Base-by-base conservation (phyloP, 192 early-diverging fungal species). In the Umbelopsis vinacea region DNA sequence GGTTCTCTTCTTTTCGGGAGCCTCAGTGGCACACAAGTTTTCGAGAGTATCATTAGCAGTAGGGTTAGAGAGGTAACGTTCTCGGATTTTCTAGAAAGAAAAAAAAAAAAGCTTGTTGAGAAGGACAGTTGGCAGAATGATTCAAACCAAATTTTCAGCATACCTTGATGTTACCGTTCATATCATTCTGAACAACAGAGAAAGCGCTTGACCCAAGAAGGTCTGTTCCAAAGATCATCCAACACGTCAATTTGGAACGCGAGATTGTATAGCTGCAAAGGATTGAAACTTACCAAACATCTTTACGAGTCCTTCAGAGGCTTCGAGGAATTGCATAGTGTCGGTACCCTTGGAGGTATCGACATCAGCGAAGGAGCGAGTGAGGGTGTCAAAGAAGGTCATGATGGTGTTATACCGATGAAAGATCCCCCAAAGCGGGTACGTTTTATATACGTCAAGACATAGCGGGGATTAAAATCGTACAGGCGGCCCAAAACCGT, bases 151-250 rank as follows among this genome's bases (percentile, higher is more conserved):
- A 50, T 0, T 21, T 50, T 43, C 11, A 43, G 15, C 48, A 50
- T 81, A 94, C 92, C 75, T 85, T 83, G 74, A 98, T 86, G 86
- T 98, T 98, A 71, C 94, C 95, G 70, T 85, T 89, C 83, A 98
- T 95, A 78, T 98, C 97, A 52, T 84, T 86, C 81, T 94, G 94
- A 71, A 98, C 95, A n/a, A 92, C 85, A 45, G 76, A 68, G 78
- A 98, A 97, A 0, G 94, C 94, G 40, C 87, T 73, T 24, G 88
- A 81, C 29, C 88, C 89, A 52, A 94, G 85, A 29, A 87, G 75
- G 74, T 92, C 91, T 88, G 74, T 11, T 10, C 24, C 24, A 50
- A 40, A 8, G 38, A 6, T n/a, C 55, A 73, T 75, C 23, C 15
- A 37, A 63, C 14, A 47, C 22, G 54, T 54, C 2, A 35, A 2